phyloP scores from a whole-genome alignment of 169 alveolate species.

The Haemoproteus tartakovskyi region DNA sequence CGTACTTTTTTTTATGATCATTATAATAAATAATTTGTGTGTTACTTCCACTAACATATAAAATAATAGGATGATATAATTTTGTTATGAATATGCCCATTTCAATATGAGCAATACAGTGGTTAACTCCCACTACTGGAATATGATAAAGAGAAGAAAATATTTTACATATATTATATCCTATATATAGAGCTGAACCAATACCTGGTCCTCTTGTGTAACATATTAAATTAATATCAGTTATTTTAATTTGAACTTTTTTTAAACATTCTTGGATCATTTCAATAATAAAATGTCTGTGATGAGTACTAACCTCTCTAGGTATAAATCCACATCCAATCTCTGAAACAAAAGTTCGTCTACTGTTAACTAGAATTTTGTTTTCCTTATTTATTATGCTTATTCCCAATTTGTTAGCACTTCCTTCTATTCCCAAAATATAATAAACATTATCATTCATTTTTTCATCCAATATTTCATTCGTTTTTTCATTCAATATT shows the following conservation, averaged over 20 bases:
- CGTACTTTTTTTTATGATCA: conserved; percentile 83
- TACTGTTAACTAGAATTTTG: conserved; percentile 91
- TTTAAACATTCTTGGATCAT: conserved; percentile 87
- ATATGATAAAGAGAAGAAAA: conserved; percentile 88
- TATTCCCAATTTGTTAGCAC: conserved; percentile 98
- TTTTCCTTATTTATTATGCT: conserved; percentile 93
- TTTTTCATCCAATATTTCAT: no score
- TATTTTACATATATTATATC: conserved; percentile 94
- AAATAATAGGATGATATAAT: conserved; percentile 91
- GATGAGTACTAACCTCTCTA: conserved; percentile 96
- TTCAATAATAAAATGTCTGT: conserved; percentile 87
- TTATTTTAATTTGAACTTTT: conserved; percentile 83
- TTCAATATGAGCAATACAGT: conserved; percentile 99
- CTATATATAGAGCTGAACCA: conserved; percentile 97
- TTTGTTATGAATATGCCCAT: conserved; percentile 97
- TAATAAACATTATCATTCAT: conserved; percentile 20
- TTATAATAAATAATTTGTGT: conserved; percentile 93
- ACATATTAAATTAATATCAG: conserved; percentile 86
- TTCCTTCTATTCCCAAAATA: conserved; percentile 96
- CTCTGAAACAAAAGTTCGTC: conserved; percentile 96
- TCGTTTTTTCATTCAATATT: no score
- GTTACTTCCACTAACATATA: conserved; percentile 98
- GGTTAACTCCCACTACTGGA: conserved; percentile 97
- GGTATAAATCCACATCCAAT: conserved; percentile 99
- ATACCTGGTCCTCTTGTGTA: conserved; percentile 99